Conservation (phyloP, 1,139 yeast species). For the Geotrichum histeridarum region DNA sequence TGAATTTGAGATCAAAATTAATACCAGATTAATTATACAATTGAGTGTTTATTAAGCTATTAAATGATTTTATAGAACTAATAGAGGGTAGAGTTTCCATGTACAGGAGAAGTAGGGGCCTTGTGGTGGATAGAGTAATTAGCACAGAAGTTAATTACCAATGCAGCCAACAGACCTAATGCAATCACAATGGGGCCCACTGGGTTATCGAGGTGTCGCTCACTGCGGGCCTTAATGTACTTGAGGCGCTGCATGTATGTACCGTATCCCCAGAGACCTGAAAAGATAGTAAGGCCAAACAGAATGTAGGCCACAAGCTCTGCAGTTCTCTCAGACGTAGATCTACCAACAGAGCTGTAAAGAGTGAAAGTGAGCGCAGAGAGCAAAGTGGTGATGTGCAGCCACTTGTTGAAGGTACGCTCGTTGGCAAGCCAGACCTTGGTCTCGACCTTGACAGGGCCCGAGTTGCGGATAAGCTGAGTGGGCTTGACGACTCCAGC, state of each 20-base stretch:
- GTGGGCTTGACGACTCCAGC: constrained; percentile 84
- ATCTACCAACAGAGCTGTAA: constrained; percentile 66
- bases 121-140: constrained; percentile 15
- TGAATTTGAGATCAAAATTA: too few relatives aligned
- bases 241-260: constrained; percentile 66
- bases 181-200: constrained; percentile 83
- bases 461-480: constrained; percentile 74
- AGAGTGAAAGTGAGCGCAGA: constrained; percentile 84
- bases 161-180: constrained; percentile 58
- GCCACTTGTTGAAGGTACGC: constrained; percentile 94
- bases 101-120: background rate
- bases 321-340: constrained; percentile 42
- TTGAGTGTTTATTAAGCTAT: background rate
- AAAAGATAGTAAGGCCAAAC: constrained; percentile 73
- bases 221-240: constrained; percentile 74
- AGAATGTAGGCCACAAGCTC: constrained; percentile 65
- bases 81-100: background rate
- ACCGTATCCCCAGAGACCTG: constrained; percentile 85
- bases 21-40: too few relatives aligned
- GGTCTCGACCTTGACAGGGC: constrained; percentile 90
- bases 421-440: constrained; percentile 98
- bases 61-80: background rate
- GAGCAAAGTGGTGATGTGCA: constrained; percentile 81
- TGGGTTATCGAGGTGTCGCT: constrained; percentile 81
- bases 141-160: constrained; percentile 57